These are phyloP conservation scores for Parathielavia appendiculata DNA, from an alignment of 495 filamentous ascomycete species.

Conservation along the genomic window DNA sequence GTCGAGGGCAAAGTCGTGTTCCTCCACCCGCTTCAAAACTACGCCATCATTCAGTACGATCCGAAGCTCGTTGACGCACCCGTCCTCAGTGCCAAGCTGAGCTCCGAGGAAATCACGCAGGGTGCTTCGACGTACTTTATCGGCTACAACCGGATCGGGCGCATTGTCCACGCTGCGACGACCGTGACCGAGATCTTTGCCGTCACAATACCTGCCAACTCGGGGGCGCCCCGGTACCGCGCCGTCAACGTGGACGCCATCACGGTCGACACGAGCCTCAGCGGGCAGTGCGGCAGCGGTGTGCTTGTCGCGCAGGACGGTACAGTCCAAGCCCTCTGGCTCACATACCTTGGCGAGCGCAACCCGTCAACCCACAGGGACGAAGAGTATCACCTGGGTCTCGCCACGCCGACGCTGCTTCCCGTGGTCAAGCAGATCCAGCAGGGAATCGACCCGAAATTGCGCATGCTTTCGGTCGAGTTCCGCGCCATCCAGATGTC, in stretches of 20 bases:
- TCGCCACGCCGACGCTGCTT: conserved; percentile 81
- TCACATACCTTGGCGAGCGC: conserved; percentile 92
- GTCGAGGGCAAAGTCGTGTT: conserved; percentile 92
- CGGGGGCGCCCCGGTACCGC: conserved; percentile 84
- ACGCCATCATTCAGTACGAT: conserved; percentile 92
- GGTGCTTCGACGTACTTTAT: conserved; percentile 88
- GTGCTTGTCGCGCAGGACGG: conserved; percentile 87
- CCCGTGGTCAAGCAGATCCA: conserved; percentile 82
- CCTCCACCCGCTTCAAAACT: conserved; percentile 97
- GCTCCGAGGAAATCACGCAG: conserved; percentile 77
- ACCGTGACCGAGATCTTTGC: conserved; percentile 96
- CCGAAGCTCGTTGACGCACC: conserved; percentile 87
- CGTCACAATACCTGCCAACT: conserved; percentile 91
- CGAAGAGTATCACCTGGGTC: conserved; percentile 93
- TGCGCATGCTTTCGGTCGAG: conserved; percentile 89
- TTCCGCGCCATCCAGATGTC: conserved; percentile 94
- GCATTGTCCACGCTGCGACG: conserved; percentile 89
- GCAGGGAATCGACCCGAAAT: conserved; percentile 65
- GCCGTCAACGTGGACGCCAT: conserved; percentile 97
- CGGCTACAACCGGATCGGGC: conserved; percentile 91
- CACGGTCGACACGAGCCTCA: conserved; percentile 89
- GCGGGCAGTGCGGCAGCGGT: conserved; percentile 89
- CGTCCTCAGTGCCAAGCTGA: conserved; percentile 80
- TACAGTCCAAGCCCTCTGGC: conserved; percentile 88
- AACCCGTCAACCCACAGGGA: conserved; percentile 72